Conservation (phyloP, 2,329 filamentous ascomycete species). For the Venturia asperata region DNA sequence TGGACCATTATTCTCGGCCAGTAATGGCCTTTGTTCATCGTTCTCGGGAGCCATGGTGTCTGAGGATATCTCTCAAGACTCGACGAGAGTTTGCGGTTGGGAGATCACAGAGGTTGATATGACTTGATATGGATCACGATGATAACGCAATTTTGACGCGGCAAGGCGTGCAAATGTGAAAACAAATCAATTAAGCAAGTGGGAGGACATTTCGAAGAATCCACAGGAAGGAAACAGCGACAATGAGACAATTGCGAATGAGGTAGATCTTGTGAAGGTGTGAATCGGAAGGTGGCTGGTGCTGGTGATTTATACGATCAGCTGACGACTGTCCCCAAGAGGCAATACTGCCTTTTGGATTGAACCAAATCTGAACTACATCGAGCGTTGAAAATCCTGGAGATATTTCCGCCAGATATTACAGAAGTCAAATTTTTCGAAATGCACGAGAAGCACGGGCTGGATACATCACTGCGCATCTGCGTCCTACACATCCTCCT, state of each 20-base stretch:
- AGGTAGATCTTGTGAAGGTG: no score
- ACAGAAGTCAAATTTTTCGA: no score
- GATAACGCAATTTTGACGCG: constrained; percentile 5
- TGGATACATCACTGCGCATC: no score
- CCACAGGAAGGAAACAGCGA: no score
- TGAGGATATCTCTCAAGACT: no score
- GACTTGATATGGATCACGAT: neutral
- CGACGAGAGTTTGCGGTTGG: neutral
- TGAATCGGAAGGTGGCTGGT: neutral
- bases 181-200: neutral
- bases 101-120: neutral
- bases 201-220: neutral
- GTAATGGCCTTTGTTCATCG: constrained; percentile 16
- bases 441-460: no score
- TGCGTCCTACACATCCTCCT: neutral
- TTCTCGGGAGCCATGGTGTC: neutral
- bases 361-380: no score
- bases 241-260: no score
- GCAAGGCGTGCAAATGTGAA: neutral
- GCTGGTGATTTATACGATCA: neutral
- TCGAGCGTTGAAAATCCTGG: no score
- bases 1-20: neutral
- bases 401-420: no score
- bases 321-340: neutral
- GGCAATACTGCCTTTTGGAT: no score